These are phyloP conservation scores for Cystobasidiaceae sp. DNA, from an alignment of 1,284 basidiomycete species.

Conservation along the genomic window DNA sequence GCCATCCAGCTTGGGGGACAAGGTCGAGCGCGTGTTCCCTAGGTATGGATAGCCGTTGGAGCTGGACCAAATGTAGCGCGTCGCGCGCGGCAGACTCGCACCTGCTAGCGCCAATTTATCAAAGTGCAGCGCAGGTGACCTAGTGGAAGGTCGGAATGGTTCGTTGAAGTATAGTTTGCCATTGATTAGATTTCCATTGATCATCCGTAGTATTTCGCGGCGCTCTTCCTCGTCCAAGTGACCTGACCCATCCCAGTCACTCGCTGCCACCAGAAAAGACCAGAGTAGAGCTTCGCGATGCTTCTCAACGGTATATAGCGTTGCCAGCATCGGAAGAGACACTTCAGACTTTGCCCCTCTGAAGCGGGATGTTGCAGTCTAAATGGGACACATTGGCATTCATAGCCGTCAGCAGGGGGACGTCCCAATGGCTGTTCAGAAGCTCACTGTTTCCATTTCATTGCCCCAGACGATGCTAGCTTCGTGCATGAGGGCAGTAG, in stretches of 20 bases:
- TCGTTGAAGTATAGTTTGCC: background rate
- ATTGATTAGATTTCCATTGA: background rate
- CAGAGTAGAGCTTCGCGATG: slow-evolving; percentile 14
- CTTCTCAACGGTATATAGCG: background rate
- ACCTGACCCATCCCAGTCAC: background rate
- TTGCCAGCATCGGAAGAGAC: background rate
- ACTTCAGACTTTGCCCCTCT: background rate
- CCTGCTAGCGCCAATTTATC: background rate
- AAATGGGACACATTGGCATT: background rate
- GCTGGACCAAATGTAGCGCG: slow-evolving; percentile 4
- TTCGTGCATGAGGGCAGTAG: background rate
- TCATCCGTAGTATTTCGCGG: background rate
- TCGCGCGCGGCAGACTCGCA: background rate
- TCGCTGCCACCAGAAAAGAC: background rate
- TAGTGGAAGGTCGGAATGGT: background rate
- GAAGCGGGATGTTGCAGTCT: slow-evolving; percentile 2
- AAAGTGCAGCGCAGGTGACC: no score
- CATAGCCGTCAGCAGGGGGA: background rate
- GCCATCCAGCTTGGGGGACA: background rate
- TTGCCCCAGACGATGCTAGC: background rate
- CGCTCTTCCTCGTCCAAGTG: background rate
- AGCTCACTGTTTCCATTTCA: background rate
- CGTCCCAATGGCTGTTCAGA: background rate
- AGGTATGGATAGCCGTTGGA: background rate
- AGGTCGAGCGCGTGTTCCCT: background rate